These are phyloP conservation scores for Backusella psychrophila DNA, from an alignment of 192 early-diverging fungal species.

Conservation along the genomic window DNA sequence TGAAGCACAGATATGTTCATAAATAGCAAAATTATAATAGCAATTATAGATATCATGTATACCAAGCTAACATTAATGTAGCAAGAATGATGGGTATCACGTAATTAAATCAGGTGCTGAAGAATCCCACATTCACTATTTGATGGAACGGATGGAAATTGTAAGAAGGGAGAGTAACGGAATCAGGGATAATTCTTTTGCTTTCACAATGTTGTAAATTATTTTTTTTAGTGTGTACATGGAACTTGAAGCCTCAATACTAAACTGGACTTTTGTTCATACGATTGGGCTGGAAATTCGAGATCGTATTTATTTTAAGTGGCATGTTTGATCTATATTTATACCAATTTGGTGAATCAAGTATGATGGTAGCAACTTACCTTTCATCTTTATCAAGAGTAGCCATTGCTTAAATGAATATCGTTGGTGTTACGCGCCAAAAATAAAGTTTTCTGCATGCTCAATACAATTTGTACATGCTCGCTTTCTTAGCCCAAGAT, in stretches of 20 bases:
- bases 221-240: neutral
- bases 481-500: neutral
- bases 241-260: neutral
- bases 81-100: constrained; percentile 1
- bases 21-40: constrained; percentile 7
- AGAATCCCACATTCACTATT: neutral
- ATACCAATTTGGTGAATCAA: neutral
- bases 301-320: neutral
- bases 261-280: neutral
- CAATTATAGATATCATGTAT: neutral
- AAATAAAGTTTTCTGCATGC: constrained; percentile 18
- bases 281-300: neutral
- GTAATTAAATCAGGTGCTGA: neutral
- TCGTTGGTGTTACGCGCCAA: constrained; percentile 9
- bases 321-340: constrained; percentile 1
- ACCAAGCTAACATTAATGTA: neutral
- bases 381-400: constrained; percentile 8
- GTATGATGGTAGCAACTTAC: neutral
- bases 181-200: neutral
- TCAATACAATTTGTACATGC: neutral
- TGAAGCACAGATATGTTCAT: constrained; percentile 4
- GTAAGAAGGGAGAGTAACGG: neutral
- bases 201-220: neutral
- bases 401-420: neutral
- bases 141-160: constrained; percentile 1